phyloP scores from a whole-genome alignment of 768 basidiomycete genomes.

The Suillus subalutaceus region DNA sequence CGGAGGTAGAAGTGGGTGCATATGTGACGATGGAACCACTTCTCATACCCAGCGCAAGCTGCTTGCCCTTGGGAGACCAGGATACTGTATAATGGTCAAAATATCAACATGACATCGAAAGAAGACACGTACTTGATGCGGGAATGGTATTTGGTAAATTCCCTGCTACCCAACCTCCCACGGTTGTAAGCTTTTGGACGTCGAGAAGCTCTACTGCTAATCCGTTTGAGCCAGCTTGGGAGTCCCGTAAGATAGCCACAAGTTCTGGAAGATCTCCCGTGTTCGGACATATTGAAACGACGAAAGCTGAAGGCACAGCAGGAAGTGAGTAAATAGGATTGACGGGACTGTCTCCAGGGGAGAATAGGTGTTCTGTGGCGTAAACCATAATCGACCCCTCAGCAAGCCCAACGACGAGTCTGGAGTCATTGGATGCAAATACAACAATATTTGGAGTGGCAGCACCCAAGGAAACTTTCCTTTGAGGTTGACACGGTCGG shows the following conservation, averaged over 20 bases:
- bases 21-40: constrained; percentile 74
- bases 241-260: constrained; percentile 59
- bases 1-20: constrained; percentile 54
- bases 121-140: constrained; percentile 54
- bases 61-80: constrained; percentile 89
- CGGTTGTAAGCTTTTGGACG: constrained; percentile 47
- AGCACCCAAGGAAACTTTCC: constrained; percentile 46
- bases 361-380: constrained; percentile 55
- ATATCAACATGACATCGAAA: constrained; percentile 5
- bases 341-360: constrained; percentile 44
- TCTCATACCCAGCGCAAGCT: constrained; percentile 74
- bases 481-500: constrained; percentile 53
- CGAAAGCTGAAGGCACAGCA: constrained; percentile 43
- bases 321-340: constrained; percentile 53
- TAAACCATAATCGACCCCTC: constrained; percentile 64
- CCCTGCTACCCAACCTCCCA: constrained; percentile 58
- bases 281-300: constrained; percentile 64
- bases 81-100: constrained; percentile 51
- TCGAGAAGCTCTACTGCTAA: constrained; percentile 64
- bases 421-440: constrained; percentile 63
- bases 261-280: constrained; percentile 61
- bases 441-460: constrained; percentile 54
- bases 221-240: constrained; percentile 34
- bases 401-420: constrained; percentile 59
- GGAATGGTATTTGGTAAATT: constrained; percentile 53